phyloP scores from a whole-genome alignment of 345 rosid genomes.

The Punica granatum region DNA sequence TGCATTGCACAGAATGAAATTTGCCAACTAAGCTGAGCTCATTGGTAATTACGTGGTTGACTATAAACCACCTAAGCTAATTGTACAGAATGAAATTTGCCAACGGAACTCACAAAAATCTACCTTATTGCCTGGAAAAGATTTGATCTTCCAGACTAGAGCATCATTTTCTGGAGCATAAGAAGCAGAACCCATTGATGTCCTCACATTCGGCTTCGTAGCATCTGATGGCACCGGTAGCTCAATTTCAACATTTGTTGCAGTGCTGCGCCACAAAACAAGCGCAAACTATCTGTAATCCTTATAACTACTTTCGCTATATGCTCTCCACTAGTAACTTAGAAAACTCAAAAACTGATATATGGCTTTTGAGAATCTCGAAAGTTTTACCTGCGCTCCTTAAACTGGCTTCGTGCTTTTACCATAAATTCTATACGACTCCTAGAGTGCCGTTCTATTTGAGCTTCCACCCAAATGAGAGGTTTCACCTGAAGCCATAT shows the following conservation, averaged over 20 bases:
- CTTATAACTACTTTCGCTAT: neutral
- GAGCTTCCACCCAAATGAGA: constrained; percentile 92
- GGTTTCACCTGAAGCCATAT: constrained; percentile 62
- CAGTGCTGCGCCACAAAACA: constrained; percentile 41
- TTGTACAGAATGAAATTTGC: no score
- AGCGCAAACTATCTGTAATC: neutral
- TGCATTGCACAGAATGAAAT: no score
- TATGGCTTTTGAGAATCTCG: neutral
- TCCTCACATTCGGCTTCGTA: constrained; percentile 76
- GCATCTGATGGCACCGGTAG: constrained; percentile 71
- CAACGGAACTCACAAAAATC: no score
- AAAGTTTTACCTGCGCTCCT: constrained; percentile 74
- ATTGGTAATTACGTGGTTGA: no score
- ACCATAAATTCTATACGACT: constrained; percentile 85
- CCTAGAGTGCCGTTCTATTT: constrained; percentile 83
- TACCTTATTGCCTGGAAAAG: constrained; percentile 84
- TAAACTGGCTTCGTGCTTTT: constrained; percentile 87
- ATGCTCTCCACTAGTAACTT: neutral
- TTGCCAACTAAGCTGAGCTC: neutral
- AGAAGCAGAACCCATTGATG: constrained; percentile 89
- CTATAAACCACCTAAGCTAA: neutral
- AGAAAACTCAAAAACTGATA: neutral
- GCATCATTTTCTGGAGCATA: constrained; percentile 78
- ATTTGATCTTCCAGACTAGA: constrained; percentile 65
- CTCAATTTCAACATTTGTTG: constrained; percentile 62